A percentile compares a stretch with the other conserved stretches of the same genome.
Conservation (phyloP, 2,329 filamentous ascomycete genomes). For the Aspergillus sp. region DNA sequence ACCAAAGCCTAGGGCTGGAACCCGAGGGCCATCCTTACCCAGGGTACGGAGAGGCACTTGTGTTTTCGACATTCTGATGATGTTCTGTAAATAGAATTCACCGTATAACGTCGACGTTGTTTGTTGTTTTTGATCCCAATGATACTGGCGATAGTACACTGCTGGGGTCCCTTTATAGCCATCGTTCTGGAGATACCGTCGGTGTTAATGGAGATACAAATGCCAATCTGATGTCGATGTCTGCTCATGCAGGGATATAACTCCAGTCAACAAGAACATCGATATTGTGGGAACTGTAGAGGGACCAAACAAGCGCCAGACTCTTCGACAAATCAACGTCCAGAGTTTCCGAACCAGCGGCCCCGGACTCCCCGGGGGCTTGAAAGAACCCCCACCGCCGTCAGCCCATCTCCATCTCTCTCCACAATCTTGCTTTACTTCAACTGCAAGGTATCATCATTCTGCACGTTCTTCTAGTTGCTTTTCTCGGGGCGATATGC, state of each 20-base stretch:
- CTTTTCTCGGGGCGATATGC: not conserved
- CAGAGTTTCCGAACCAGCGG: not conserved
- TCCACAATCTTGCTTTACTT: no score
- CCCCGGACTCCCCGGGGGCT: no score
- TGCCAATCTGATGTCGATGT: not conserved
- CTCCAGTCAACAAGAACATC: no score
- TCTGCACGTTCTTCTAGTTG: no score
- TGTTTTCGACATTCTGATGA: not conserved
- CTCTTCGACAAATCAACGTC: not conserved
- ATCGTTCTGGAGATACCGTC: not conserved
- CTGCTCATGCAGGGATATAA: no score
- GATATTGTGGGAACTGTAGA: no score
- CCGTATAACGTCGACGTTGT: no score
- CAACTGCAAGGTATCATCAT: no score
- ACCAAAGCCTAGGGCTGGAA: conserved; percentile 7
- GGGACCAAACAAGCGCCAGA: no score
- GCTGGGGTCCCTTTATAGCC: not conserved
- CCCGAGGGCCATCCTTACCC: conserved; percentile 6
- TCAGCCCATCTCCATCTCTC: no score
- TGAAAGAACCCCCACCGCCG: no score
- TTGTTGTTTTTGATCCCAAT: not conserved
- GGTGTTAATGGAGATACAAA: not conserved
- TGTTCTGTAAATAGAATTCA: not conserved
- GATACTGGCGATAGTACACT: not conserved
- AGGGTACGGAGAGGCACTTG: not conserved